Conservation (phyloP, 1,284 basidiomycete species). For the Phellinidium pouzarii region DNA sequence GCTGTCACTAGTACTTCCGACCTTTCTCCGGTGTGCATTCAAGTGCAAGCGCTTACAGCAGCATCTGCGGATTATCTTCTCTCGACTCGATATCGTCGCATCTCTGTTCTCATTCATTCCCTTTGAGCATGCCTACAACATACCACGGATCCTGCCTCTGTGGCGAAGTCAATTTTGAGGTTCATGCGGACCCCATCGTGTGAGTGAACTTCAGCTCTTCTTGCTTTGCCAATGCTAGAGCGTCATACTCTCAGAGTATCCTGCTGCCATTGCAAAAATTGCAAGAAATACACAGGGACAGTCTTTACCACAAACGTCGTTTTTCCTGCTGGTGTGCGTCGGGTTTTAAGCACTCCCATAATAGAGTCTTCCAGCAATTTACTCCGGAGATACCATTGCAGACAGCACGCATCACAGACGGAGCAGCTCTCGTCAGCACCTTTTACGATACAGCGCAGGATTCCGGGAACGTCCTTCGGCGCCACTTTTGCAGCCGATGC, state of each 20-base stretch:
- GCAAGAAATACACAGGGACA: slow-evolving; percentile 21
- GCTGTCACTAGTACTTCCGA: too few relatives aligned
- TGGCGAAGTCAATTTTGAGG: slow-evolving; percentile 17
- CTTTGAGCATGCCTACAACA: background rate
- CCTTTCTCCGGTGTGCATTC: too few relatives aligned
- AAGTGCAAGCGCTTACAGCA: too few relatives aligned
- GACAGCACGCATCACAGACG: slow-evolving; percentile 13
- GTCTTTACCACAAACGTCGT: slow-evolving; percentile 21
- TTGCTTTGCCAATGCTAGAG: too few relatives aligned
- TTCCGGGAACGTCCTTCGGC: slow-evolving; percentile 18
- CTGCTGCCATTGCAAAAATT: slow-evolving; percentile 21
- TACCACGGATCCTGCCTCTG: slow-evolving; percentile 20
- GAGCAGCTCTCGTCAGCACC: slow-evolving; percentile 14
- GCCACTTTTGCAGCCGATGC: slow-evolving; percentile 19
- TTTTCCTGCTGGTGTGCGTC: slow-evolving; percentile 17
- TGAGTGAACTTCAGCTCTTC: slow-evolving; percentile 2
- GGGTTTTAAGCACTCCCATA: too few relatives aligned
- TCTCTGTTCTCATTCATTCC: too few relatives aligned
- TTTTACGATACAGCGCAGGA: slow-evolving; percentile 20
- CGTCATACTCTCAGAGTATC: slow-evolving; percentile 14
- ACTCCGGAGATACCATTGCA: background rate
- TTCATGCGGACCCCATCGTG: slow-evolving; percentile 18
- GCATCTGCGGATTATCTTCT: too few relatives aligned
- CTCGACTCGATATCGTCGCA: too few relatives aligned
- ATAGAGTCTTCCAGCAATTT: too few relatives aligned